Evolutionary conservation across 495 filamentous ascomycete species (phyloP).

Genomic region (Neurospora hispaniola): DNA sequence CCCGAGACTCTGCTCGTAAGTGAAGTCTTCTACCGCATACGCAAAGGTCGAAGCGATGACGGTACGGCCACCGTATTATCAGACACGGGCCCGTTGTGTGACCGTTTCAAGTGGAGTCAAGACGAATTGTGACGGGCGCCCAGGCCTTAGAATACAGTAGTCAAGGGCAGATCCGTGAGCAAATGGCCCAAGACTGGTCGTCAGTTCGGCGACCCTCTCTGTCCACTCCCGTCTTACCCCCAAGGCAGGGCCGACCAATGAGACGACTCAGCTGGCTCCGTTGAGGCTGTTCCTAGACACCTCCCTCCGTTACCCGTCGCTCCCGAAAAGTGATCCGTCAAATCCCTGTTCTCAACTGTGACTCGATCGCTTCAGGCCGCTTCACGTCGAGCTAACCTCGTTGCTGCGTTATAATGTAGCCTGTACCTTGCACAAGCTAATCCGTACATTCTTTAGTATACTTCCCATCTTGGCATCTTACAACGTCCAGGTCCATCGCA

Average conservation of each 20-base stretch:
- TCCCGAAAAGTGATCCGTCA: slow-evolving; percentile 20
- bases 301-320: slow-evolving; percentile 16
- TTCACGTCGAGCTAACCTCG: slow-evolving; percentile 10
- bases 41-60: neutral
- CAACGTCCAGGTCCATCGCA: neutral
- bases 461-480: neutral
- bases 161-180: neutral
- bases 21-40: neutral
- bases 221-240: slow-evolving; percentile 4
- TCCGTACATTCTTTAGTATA: neutral
- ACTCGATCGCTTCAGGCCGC: slow-evolving; percentile 26
- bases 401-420: neutral
- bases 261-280: slow-evolving; percentile 1
- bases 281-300: slow-evolving; percentile 21
- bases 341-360: slow-evolving; percentile 20
- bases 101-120: neutral
- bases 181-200: neutral
- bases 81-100: neutral
- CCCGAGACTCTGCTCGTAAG: neutral
- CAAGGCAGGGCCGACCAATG: slow-evolving; percentile 21
- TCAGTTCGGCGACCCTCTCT: neutral
- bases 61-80: neutral
- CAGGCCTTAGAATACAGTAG: neutral
- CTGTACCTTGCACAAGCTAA: neutral
- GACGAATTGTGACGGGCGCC: neutral